phyloP scores from a whole-genome alignment of 2,329 filamentous ascomycete genomes.

The Emmonsiellopsis sp. region DNA sequence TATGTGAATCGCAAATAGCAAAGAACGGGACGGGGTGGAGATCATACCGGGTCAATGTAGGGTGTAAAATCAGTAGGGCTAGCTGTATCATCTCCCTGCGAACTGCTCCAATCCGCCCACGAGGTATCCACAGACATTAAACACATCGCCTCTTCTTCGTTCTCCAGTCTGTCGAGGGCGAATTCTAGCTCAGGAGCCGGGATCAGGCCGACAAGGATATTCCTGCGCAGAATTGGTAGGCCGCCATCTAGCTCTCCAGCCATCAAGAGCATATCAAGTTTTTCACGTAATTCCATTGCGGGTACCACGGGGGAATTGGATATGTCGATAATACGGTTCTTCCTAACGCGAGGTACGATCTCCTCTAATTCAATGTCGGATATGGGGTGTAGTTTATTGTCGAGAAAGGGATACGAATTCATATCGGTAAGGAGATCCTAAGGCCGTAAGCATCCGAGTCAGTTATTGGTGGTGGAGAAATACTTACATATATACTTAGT shows the following conservation, averaged over 20 bases:
- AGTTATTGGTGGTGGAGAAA: not conserved
- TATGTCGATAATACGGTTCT: constrained; percentile 79
- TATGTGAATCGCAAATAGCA: constrained; percentile 3
- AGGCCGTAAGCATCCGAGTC: not conserved
- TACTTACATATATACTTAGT: constrained; percentile 74
- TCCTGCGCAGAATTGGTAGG: constrained; percentile 72
- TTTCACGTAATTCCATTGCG: constrained; percentile 65
- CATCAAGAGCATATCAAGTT: constrained; percentile 72
- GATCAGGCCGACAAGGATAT: constrained; percentile 78
- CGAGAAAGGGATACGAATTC: constrained; percentile 96
- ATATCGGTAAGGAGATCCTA: constrained; percentile 88
- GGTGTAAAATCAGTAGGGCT: constrained; percentile 79
- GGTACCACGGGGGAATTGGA: constrained; percentile 70
- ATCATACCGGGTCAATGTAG: constrained; percentile 76
- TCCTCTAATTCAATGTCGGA: constrained; percentile 84
- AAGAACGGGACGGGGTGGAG: not conserved
- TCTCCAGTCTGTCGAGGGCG: constrained; percentile 72
- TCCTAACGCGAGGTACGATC: constrained; percentile 67
- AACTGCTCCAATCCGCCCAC: constrained; percentile 34
- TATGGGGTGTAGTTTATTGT: constrained; percentile 86
- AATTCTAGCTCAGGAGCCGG: constrained; percentile 91
- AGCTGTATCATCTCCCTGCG: constrained; percentile 48
- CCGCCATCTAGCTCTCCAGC: constrained; percentile 88
- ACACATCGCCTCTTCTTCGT: constrained; percentile 64
- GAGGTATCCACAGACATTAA: constrained; percentile 65